Percentiles rank a stretch among this genome's conserved stretches.
These are phyloP conservation scores for Chlamydomonas incerta DNA, from an alignment of 139 green algal genomes.

Conservation along the genomic window DNA sequence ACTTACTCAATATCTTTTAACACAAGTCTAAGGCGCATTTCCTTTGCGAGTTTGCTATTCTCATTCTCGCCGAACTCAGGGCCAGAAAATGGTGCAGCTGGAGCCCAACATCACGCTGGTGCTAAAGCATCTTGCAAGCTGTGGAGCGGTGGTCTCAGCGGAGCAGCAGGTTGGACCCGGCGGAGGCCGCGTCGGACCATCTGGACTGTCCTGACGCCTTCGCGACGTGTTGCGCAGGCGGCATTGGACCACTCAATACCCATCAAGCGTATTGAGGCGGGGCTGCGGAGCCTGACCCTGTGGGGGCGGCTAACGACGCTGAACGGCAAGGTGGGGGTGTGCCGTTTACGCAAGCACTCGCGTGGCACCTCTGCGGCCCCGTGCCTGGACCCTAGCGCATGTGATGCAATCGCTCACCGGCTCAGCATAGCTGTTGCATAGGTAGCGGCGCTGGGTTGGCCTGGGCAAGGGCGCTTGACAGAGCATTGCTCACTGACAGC, in stretches of 20 bases:
- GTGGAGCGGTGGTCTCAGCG: constrained; percentile 69
- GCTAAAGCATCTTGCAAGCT: constrained; percentile 71
- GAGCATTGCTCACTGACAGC: background rate
- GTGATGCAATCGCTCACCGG: too few species aligned
- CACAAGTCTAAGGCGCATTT: too few species aligned
- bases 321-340: constrained; percentile 78
- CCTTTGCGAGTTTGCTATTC: too few species aligned
- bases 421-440: too few species aligned
- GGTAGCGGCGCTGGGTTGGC: too few species aligned
- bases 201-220: background rate
- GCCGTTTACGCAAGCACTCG: background rate
- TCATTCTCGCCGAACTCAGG: too few species aligned
- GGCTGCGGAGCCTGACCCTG: constrained; percentile 64
- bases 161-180: constrained; percentile 61
- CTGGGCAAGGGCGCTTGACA: too few species aligned
- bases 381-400: too few species aligned
- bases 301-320: constrained; percentile 70
- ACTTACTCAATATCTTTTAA: too few species aligned
- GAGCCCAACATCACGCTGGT: constrained; percentile 69
- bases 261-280: constrained; percentile 74
- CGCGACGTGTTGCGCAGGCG: constrained; percentile 51
- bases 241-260: constrained; percentile 72
- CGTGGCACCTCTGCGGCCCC: too few species aligned
- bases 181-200: background rate
- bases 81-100: constrained; percentile 63